phyloP scores from a whole-genome alignment of 148 eudicot genomes.

The Arbutus unedo region DNA sequence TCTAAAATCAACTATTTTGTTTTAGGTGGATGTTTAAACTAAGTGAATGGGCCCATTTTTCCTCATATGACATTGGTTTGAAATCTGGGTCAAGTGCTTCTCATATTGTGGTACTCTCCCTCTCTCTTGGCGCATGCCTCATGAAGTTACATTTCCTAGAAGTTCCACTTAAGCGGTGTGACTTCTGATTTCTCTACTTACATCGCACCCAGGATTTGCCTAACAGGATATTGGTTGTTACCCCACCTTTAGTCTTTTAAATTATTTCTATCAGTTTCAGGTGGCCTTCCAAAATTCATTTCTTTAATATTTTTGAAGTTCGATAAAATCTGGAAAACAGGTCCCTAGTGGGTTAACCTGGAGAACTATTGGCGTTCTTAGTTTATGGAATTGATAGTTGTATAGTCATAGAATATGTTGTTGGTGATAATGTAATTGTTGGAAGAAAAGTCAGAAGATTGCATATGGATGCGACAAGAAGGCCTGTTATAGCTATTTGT shows the following conservation, averaged over 20 bases:
- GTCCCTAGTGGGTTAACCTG: not conserved
- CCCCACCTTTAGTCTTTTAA: not conserved
- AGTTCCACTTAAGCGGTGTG: not conserved
- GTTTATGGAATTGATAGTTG: not conserved
- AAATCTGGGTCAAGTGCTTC: slow-evolving; percentile 79
- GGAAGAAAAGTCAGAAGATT: not conserved
- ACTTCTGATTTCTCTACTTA: not conserved
- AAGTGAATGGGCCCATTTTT: slow-evolving; percentile 90
- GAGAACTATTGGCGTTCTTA: not conserved
- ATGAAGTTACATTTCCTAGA: not conserved
- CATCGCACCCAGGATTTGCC: not conserved
- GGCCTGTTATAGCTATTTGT: not conserved
- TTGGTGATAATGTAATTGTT: slow-evolving; percentile 11
- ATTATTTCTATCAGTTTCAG: not conserved
- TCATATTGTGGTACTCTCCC: slow-evolving; percentile 63
- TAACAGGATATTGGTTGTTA: not conserved
- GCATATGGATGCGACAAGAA: not conserved
- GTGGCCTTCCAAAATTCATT: not conserved
- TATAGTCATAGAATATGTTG: not conserved
- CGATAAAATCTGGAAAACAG: not conserved
- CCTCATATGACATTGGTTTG: slow-evolving; percentile 76
- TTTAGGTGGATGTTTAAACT: slow-evolving; percentile 88
- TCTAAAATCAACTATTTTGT: slow-evolving; percentile 13
- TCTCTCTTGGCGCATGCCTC: not conserved
- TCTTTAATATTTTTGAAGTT: not conserved